Conservation (phyloP, 2,329 filamentous ascomycete genomes). For the Pseudocercospora crystallina region DNA sequence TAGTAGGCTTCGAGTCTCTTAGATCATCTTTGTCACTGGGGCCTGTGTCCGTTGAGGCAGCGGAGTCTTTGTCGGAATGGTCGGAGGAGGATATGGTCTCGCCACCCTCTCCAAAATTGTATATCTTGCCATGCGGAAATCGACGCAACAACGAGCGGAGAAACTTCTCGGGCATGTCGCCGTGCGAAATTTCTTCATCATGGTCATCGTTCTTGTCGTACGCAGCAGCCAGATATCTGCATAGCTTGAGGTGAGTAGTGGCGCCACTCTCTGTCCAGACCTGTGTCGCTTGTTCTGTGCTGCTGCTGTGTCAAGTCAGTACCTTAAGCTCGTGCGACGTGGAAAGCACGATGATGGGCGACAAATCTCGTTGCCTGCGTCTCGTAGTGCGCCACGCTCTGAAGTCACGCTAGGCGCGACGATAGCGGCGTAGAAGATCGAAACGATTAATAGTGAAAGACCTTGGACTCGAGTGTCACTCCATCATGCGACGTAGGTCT, state of each 20-base stretch:
- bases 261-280: neutral
- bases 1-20: too few relatives aligned
- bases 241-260: neutral
- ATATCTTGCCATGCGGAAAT: constrained; percentile 18
- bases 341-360: neutral
- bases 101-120: constrained; percentile 15
- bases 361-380: neutral
- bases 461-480: too few relatives aligned
- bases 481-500: too few relatives aligned
- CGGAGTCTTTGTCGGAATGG: neutral
- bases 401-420: too few relatives aligned
- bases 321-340: neutral
- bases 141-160: constrained; percentile 12
- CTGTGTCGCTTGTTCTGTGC: neutral
- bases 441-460: too few relatives aligned
- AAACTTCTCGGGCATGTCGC: constrained; percentile 11
- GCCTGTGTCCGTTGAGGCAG: too few relatives aligned
- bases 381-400: too few relatives aligned
- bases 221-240: constrained; percentile 9
- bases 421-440: too few relatives aligned
- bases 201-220: constrained; percentile 3
- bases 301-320: neutral
- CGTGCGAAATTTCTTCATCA: neutral
- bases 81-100: constrained; percentile 9
- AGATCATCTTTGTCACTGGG: too few relatives aligned